phyloP scores from a whole-genome alignment of 2,329 filamentous ascomycete genomes.

The Neurospora sp. region DNA sequence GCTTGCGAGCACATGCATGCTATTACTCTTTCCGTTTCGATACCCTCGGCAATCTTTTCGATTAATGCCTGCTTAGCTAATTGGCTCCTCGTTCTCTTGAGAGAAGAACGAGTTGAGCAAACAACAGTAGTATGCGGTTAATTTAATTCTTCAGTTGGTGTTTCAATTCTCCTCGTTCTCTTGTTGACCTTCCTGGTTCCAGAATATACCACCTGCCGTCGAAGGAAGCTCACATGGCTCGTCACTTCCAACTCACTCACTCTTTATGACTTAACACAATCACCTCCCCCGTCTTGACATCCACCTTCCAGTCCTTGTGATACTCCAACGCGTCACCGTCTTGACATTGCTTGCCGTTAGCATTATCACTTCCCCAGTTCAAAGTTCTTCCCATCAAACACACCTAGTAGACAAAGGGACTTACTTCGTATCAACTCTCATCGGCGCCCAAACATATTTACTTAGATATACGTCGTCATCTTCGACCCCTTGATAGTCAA shows the following conservation, averaged over 20 bases:
- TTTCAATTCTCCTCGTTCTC: background rate
- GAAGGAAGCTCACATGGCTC: too few species aligned
- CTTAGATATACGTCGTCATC: slow-evolving; percentile 22
- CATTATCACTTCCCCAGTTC: too few species aligned
- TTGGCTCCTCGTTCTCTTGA: background rate
- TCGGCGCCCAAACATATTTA: too few species aligned
- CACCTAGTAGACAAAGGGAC: too few species aligned
- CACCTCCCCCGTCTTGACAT: slow-evolving; percentile 27
- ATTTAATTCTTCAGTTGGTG: background rate
- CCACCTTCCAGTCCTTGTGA: slow-evolving; percentile 21
- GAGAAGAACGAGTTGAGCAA: background rate
- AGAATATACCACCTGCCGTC: too few species aligned
- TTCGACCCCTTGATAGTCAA: slow-evolving; percentile 24
- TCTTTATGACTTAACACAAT: background rate
- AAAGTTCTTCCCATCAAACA: too few species aligned
- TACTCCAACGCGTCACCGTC: too few species aligned
- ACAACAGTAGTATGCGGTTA: background rate
- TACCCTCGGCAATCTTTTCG: background rate
- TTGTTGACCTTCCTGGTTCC: too few species aligned
- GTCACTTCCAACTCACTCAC: background rate
- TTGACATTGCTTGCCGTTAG: too few species aligned
- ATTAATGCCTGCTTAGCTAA: background rate
- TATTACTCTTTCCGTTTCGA: background rate
- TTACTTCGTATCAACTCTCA: too few species aligned
- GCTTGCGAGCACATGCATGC: background rate